These are phyloP conservation scores for Talaromyces pinophilus DNA, from an alignment of 2,329 filamentous ascomycete species.

Conservation along the genomic window DNA sequence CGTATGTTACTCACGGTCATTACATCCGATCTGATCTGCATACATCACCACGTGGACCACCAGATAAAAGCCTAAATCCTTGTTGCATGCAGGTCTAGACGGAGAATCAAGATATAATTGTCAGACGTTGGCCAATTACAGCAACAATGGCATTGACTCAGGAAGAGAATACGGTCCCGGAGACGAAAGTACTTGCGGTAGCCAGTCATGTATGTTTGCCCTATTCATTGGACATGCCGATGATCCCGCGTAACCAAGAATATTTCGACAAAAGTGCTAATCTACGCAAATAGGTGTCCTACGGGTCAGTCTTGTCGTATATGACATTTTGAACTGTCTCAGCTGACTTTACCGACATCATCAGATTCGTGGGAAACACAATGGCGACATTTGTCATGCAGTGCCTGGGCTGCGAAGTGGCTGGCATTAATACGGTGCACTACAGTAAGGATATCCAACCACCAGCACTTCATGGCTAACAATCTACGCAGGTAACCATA, in stretches of 20 bases:
- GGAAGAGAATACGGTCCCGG: constrained; percentile 49
- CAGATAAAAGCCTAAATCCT: not conserved
- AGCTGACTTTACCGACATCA: not conserved
- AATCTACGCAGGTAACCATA: constrained; percentile 75
- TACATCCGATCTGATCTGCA: not conserved
- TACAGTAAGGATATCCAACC: constrained; percentile 69
- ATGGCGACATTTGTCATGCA: constrained; percentile 96
- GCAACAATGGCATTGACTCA: constrained; percentile 17
- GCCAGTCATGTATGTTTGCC: constrained; percentile 84
- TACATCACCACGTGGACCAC: not conserved
- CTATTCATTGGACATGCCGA: not conserved
- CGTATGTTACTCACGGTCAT: not conserved
- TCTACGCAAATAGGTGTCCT: constrained; percentile 24
- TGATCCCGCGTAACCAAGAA: not conserved
- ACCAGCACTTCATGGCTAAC: not conserved
- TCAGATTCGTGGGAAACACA: constrained; percentile 94
- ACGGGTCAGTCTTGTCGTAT: constrained; percentile 14
- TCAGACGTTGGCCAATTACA: not conserved
- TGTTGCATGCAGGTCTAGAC: not conserved
- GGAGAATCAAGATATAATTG: not conserved
- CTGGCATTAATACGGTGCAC: constrained; percentile 92
- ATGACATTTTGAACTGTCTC: not conserved
- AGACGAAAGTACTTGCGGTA: constrained; percentile 76
- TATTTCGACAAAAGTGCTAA: constrained; percentile 21
- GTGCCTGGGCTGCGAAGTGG: constrained; percentile 87